Evolutionary conservation across 2,329 filamentous ascomycete species (phyloP).

Genomic region (Cladosporium sp.): DNA sequence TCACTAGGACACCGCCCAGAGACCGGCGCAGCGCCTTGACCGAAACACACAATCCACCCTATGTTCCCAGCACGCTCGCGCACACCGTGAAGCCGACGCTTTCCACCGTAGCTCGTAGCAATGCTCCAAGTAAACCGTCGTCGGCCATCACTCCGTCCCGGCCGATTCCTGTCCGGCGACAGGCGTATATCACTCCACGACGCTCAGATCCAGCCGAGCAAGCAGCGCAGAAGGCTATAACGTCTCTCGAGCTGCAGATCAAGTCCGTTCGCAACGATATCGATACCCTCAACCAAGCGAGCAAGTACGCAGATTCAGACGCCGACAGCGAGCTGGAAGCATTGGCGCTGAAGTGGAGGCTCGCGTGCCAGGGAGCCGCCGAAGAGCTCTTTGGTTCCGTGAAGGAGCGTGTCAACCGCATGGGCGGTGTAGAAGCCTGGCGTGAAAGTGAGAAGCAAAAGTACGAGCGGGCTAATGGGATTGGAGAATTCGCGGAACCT

Average conservation of each 20-base stretch:
- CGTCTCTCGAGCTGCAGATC: constrained; percentile 29
- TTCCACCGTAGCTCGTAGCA: not conserved
- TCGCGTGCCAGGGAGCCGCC: constrained; percentile 55
- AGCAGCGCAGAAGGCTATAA: constrained; percentile 21
- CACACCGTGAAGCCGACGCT: constrained; percentile 19
- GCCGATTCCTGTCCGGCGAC: constrained; percentile 32
- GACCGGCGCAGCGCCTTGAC: constrained; percentile 13
- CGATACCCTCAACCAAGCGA: constrained; percentile 48
- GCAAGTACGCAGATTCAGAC: constrained; percentile 41
- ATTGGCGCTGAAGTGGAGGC: constrained; percentile 56
- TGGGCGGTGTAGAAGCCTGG: constrained; percentile 56
- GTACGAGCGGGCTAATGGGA: constrained; percentile 24
- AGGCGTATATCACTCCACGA: constrained; percentile 25
- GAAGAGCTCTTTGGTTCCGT: constrained; percentile 61
- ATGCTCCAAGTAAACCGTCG: not conserved
- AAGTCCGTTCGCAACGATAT: constrained; percentile 41
- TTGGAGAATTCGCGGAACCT: constrained; percentile 27
- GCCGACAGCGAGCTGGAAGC: constrained; percentile 50
- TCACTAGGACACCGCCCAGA: constrained; percentile 15
- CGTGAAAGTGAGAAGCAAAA: constrained; percentile 33
- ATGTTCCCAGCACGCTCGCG: constrained; percentile 26
- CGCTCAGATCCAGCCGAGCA: constrained; percentile 20
- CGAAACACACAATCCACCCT: constrained; percentile 14
- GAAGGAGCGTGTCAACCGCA: constrained; percentile 53
- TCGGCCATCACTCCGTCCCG: constrained; percentile 12